These are phyloP conservation scores for Saccharomycodes ludwigii DNA, from an alignment of 805 yeast species.

Conservation along the genomic window DNA sequence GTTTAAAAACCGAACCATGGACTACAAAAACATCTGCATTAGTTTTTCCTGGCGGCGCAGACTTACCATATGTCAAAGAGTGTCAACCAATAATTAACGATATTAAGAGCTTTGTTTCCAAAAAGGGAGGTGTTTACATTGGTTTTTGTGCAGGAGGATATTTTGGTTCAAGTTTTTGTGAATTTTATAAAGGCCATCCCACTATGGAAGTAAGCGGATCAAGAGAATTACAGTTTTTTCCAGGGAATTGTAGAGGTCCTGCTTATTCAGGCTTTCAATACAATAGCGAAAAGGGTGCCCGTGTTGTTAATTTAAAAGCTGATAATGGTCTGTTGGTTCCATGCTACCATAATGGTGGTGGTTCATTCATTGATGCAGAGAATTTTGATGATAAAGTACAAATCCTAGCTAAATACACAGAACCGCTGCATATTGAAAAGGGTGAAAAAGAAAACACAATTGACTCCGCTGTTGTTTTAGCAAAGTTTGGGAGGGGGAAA, in stretches of 20 bases:
- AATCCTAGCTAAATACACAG: conserved; percentile 58
- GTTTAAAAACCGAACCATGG: conserved; percentile 81
- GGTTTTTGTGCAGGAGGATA: conserved; percentile 98
- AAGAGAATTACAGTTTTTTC: conserved; percentile 70
- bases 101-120: conserved; percentile 49
- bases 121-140: conserved; percentile 67
- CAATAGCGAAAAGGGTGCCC: conserved; percentile 64
- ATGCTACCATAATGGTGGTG: conserved; percentile 81
- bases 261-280: conserved; percentile 74
- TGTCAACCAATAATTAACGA: conserved; percentile 61
- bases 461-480: conserved; percentile 65
- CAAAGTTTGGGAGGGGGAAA: conserved; percentile 40
- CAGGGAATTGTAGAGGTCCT: conserved; percentile 75
- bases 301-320: conserved; percentile 37
- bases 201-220: conserved; percentile 72
- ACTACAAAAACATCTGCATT: conserved; percentile 59
- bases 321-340: conserved; percentile 19
- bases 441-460: conserved; percentile 17
- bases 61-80: conserved; percentile 65
- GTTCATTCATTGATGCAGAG: conserved; percentile 67
- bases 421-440: conserved; percentile 38
- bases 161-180: conserved; percentile 61
- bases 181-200: conserved; percentile 69
- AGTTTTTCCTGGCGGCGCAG: conserved; percentile 96
- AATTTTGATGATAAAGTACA: conserved; percentile 47